Percentiles rank a stretch among this genome's conserved stretches.
phyloP scores from a whole-genome alignment of 164 flowering plant genomes.

The Aristolochia fimbriata region DNA sequence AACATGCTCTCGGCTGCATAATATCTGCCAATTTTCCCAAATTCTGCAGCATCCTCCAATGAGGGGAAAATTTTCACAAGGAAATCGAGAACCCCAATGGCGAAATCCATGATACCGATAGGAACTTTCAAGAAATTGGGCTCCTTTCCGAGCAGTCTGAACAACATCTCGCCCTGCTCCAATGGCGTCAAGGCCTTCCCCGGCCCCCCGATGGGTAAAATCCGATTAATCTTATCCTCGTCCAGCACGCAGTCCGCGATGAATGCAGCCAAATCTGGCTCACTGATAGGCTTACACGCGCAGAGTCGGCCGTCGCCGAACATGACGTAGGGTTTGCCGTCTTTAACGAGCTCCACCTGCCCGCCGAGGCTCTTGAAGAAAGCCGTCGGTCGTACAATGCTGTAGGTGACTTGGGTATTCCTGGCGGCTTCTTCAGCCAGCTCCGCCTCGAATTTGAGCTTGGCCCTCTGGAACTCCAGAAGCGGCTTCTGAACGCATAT shows the following conservation, averaged over 20 bases:
- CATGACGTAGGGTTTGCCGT: slow-evolving; percentile 95
- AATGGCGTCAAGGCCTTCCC: slow-evolving; percentile 85
- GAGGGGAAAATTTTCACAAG: slow-evolving; percentile 66
- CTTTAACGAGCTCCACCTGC: slow-evolving; percentile 87
- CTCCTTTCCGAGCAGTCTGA: slow-evolving; percentile 57
- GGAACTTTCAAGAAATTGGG: slow-evolving; percentile 92
- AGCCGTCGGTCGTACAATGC: slow-evolving; percentile 95
- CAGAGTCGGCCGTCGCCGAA: slow-evolving; percentile 91
- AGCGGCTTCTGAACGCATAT: slow-evolving; percentile 92
- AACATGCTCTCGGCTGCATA: slow-evolving; percentile 95
- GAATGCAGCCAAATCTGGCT: slow-evolving; percentile 77
- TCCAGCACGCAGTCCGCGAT: slow-evolving; percentile 70
- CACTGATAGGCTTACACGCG: slow-evolving; percentile 94
- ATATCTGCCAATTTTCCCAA: slow-evolving; percentile 91
- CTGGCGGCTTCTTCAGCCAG: slow-evolving; percentile 43
- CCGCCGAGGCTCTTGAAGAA: slow-evolving; percentile 94
- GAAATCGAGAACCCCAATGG: slow-evolving; percentile 69
- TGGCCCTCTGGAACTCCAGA: slow-evolving; percentile 84
- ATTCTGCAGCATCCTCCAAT: slow-evolving; percentile 86
- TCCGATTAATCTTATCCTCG: slow-evolving; percentile 53
- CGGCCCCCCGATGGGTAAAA: slow-evolving; percentile 87
- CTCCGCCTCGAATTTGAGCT: slow-evolving; percentile 81
- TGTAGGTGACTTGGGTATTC: slow-evolving; percentile 49
- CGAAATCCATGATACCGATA: slow-evolving; percentile 82
- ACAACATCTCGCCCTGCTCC: slow-evolving; percentile 89